Evolutionary conservation across 345 rosid species (phyloP).

Genomic region (Eucalyptus regnans): DNA sequence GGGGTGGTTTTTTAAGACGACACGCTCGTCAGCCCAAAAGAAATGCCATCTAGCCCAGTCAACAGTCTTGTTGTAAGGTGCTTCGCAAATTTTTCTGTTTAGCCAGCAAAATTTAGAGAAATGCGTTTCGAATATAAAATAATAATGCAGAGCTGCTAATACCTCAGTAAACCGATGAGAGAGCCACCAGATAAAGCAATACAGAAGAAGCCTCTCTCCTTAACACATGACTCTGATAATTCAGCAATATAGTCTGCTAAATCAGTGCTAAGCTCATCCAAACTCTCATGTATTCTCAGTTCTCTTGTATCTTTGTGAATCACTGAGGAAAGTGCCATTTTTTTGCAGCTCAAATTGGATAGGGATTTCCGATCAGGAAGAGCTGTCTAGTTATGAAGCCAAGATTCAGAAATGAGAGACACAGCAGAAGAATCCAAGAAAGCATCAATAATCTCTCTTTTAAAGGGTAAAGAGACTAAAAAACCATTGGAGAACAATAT

Average conservation of each 20-base stretch:
- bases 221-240: constrained; percentile 69
- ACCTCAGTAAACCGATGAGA: constrained; percentile 67
- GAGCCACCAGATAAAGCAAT: constrained; percentile 88
- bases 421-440: neutral
- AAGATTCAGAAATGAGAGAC: neutral
- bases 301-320: constrained; percentile 48
- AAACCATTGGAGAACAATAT: neutral
- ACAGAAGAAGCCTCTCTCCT: constrained; percentile 74
- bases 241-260: constrained; percentile 83
- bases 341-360: neutral
- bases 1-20: constrained; percentile 60
- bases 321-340: constrained; percentile 61
- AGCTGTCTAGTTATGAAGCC: neutral
- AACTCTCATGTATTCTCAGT: constrained; percentile 62
- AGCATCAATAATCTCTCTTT: neutral
- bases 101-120: constrained; percentile 5
- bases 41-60: constrained; percentile 88
- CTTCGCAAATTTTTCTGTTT: constrained; percentile 67
- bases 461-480: neutral
- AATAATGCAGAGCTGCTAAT: constrained; percentile 1
- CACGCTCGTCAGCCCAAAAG: constrained; percentile 83
- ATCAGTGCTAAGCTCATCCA: constrained; percentile 60
- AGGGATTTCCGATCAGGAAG: neutral
- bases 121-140: neutral
- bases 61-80: constrained; percentile 78